Evolutionary conservation across 73 alveolate species (phyloP).

Genomic region (Paramecium sexaurelia): DNA sequence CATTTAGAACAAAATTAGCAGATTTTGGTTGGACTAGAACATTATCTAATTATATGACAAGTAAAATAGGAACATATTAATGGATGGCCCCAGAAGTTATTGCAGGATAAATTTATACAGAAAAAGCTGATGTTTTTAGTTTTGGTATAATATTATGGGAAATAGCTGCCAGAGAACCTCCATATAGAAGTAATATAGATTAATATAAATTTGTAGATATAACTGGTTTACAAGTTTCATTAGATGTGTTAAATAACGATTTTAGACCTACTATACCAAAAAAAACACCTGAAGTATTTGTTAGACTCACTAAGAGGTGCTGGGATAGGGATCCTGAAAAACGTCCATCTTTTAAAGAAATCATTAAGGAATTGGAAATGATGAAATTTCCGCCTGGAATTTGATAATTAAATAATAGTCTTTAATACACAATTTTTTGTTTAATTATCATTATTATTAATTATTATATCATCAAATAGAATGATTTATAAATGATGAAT

Average conservation of each 20-base stretch:
- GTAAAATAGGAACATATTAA: slow-evolving; percentile 98
- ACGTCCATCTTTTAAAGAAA: slow-evolving; percentile 94
- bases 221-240: slow-evolving; percentile 92
- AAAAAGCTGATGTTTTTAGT: slow-evolving; percentile 98
- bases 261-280: slow-evolving; percentile 93
- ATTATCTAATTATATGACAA: slow-evolving; percentile 94
- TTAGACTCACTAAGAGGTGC: slow-evolving; percentile 89
- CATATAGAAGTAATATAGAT: slow-evolving; percentile 81
- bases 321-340: slow-evolving; percentile 96
- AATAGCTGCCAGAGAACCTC: slow-evolving; percentile 97
- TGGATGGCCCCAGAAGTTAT: slow-evolving; percentile 99
- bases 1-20: slow-evolving; percentile 94
- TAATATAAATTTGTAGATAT: slow-evolving; percentile 76
- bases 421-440: too few relatives aligned
- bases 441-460: background rate
- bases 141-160: slow-evolving; percentile 99
- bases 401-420: slow-evolving; percentile 42
- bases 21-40: slow-evolving; percentile 99
- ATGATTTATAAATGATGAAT: too few relatives aligned
- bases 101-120: slow-evolving; percentile 93
- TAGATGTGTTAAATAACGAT: slow-evolving; percentile 92
- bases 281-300: slow-evolving; percentile 93
- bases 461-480: background rate
- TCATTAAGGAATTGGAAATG: slow-evolving; percentile 86
- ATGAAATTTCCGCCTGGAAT: slow-evolving; percentile 63